phyloP scores from a whole-genome alignment of 371 early-diverging fungal genomes.

The Catenaria anguillulae region DNA sequence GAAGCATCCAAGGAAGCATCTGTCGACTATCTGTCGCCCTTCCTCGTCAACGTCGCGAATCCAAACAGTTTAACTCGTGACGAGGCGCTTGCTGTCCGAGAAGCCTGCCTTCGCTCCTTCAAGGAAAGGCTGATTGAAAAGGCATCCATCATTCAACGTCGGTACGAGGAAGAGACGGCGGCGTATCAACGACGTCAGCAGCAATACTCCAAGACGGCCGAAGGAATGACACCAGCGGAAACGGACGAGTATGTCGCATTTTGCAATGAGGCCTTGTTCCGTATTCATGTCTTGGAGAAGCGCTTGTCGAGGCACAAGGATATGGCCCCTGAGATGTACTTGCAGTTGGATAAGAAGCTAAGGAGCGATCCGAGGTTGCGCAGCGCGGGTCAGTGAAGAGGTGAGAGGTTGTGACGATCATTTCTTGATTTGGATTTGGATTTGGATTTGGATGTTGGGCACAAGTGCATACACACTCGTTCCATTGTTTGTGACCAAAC shows the following conservation, averaged over 20 bases:
- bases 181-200: conserved; percentile 33
- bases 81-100: conserved; percentile 26
- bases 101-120: conserved; percentile 27
- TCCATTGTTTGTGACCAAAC: too few relatives aligned
- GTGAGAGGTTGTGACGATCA: too few relatives aligned
- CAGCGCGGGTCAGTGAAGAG: neutral
- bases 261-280: conserved; percentile 37
- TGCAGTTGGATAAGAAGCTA: conserved; percentile 29
- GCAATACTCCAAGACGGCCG: conserved; percentile 31
- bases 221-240: conserved; percentile 33
- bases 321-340: conserved; percentile 30
- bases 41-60: conserved; percentile 28
- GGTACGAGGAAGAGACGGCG: conserved; percentile 32
- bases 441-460: too few relatives aligned
- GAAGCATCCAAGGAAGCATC: conserved; percentile 27
- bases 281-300: conserved; percentile 36
- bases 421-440: too few relatives aligned
- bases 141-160: conserved; percentile 33
- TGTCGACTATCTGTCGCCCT: conserved; percentile 38
- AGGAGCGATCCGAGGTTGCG: conserved; percentile 22
- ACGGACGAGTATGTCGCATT: conserved; percentile 33
- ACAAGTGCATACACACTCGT: too few relatives aligned
- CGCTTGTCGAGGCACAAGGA: conserved; percentile 39
- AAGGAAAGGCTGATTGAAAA: conserved; percentile 36
- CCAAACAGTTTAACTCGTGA: conserved; percentile 20